Evolutionary conservation across 495 filamentous ascomycete genomes (phyloP), one percentile per base, ranked within the genome.

Genomic region (Pyronema omphalodes): DNA sequence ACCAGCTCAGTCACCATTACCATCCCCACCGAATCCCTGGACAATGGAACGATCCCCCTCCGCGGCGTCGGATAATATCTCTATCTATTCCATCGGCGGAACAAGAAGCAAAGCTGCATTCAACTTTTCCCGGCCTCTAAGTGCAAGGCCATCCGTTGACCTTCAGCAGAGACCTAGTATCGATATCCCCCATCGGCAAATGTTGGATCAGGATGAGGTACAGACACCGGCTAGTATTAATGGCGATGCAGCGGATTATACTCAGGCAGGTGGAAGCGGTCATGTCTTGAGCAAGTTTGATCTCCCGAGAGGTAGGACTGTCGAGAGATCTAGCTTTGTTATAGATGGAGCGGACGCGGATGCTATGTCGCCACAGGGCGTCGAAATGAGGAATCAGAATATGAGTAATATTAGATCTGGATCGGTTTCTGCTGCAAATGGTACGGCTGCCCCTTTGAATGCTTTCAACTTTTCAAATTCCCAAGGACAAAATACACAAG

Each of bases 61-160:
- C 11, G 19, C 53, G 8, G 52, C 52, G 35, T 77, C 75, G 43
- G 66, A 66, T 50, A 68, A 60, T 5, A 60, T 53, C 5, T 62
- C 60, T 7, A 49, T 64, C 14, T 60, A 55, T 35, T 84, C 82
- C 0, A 67, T 70, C 48, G 70, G 68, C n/a, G 77, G 81, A 14
- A 71, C 72, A 15, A 71, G 84, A 34, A 77, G 81, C 1, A 78
- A 83, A 34, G 83, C 85, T 1, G 74, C 83, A 1, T 89, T 88
- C 65, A 98, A 96, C 66, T 96, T 96, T 67, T 95, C 91, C 3
- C 73, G 91, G 6, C 91, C 91, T 2, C 58, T 91, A 33, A 94
- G 91, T 67, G 82, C 80, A 52, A 79, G 76, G 45, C 75, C 84
- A 11, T 79, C 69, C 8, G 56, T 76, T 23, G 81, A 86, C 29